Base-by-base conservation (phyloP, 1,284 basidiomycete genomes). In the Irpex sp. region DNA sequence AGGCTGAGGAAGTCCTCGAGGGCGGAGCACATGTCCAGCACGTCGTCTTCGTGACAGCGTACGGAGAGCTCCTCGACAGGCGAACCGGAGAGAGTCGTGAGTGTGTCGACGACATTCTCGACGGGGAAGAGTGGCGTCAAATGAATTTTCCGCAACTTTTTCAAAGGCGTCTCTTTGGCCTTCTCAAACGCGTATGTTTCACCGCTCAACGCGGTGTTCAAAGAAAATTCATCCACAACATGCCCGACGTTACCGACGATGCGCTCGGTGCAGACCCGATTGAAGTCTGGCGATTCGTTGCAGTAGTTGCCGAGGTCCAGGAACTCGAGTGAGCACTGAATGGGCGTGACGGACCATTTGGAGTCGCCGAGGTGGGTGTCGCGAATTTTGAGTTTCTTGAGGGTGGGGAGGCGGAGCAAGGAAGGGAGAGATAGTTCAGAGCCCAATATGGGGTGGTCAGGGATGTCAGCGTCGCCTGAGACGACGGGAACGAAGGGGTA, bases 331-430 rank as follows among this genome's bases (percentile, higher is more conserved):
- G 78, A 78, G 71, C 84, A 85, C 26, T 72, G 71, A 58, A 83
- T 77, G 36, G 80, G 77, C 7, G 78, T 78, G 38, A 77, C 77
- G 19, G 79, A 74, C 85, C 86, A 89, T 34, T 77, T 76, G 47
- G 78, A 77, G 73, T 88, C 85, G 31, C 88, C 88, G 62, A 91
- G 81, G 73, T 88, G 88, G 0, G 88, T 90, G 70, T 90, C 88
- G 59, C 81, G 82, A 67, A 91, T 85, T 60, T 81, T 79, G 66
- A 91, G 85, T 65, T 81, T 82, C 49, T 78, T 81, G 51, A 91
- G 82, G 57, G 82, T 79, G 4, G 84, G 81, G 56, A 91, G 80
- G 64, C 81, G 81, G 58, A 91, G 80, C 61, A 91, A 83, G 13
- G 82, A 83, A 2, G 89, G 88, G 1, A 91, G 81, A 17, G 78